Evolutionary conservation across 495 filamentous ascomycete genomes (phyloP).

Genomic region (Cercophora scortea): DNA sequence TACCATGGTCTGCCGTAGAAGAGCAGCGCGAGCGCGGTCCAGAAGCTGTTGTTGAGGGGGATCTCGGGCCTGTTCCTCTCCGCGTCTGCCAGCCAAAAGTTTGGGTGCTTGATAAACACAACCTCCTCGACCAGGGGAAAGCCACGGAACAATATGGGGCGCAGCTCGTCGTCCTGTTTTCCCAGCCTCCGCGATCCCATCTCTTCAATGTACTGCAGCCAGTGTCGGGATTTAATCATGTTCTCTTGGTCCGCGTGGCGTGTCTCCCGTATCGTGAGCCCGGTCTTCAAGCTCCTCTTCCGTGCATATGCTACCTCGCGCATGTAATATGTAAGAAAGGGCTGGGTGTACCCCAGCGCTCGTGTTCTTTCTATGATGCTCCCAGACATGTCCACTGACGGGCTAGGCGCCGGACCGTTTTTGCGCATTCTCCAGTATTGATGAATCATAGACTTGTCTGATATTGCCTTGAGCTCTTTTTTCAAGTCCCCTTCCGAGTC

Average conservation of each 20-base stretch:
- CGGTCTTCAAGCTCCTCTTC: not conserved
- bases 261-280: not conserved
- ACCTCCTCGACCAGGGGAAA: conserved; percentile 15
- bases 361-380: not conserved
- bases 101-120: conserved; percentile 14
- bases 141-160: not conserved
- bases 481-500: not conserved
- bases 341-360: not conserved
- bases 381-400: not conserved
- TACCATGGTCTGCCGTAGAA: conserved; percentile 10
- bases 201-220: not conserved
- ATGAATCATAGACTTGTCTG: no score
- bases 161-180: no score
- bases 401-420: not conserved
- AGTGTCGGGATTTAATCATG: not conserved
- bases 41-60: conserved; percentile 15
- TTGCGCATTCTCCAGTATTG: not conserved
- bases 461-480: no score
- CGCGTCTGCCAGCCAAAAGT: not conserved
- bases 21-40: conserved; percentile 9
- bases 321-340: not conserved
- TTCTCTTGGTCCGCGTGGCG: not conserved
- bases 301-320: not conserved
- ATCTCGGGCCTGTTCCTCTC: conserved; percentile 11
- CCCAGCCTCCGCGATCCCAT: not conserved